These are phyloP conservation scores for Geranomyces variabilis DNA, from an alignment of 192 early-diverging fungal genomes.

Conservation along the genomic window DNA sequence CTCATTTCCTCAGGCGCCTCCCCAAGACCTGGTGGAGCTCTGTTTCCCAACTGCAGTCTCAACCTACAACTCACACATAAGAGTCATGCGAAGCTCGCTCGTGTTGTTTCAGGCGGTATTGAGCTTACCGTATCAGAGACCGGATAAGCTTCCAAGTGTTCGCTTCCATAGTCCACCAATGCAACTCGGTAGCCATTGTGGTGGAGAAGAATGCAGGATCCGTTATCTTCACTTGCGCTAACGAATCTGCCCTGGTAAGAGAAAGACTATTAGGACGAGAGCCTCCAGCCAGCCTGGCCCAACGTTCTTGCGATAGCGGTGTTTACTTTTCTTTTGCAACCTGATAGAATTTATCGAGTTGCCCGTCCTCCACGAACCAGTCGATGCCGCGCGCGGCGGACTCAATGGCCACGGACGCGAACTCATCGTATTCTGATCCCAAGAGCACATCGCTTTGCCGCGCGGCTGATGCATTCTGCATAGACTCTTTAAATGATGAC, in stretches of 20 bases:
- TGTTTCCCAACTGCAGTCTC: neutral
- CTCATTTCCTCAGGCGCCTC: neutral
- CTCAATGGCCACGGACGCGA: constrained; percentile 10
- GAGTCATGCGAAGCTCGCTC: neutral
- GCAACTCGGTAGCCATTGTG: constrained; percentile 14
- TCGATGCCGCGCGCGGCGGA: neutral
- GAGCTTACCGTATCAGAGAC: constrained; percentile 13
- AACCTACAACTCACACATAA: neutral
- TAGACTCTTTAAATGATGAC: neutral
- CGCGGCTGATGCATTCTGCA: constrained; percentile 1
- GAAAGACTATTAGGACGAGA: neutral
- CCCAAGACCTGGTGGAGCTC: neutral
- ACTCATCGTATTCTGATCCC: constrained; percentile 25
- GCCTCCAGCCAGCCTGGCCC: neutral
- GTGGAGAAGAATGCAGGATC: constrained; percentile 6
- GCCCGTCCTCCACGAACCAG: constrained; percentile 10
- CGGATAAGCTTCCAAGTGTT: constrained; percentile 28
- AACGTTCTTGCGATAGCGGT: neutral
- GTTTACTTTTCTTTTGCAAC: constrained; percentile 18
- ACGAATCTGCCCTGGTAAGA: neutral
- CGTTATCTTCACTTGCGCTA: neutral
- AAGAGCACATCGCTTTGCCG: constrained; percentile 2
- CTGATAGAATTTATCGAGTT: neutral
- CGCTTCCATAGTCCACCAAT: constrained; percentile 32
- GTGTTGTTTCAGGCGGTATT: neutral